Evolutionary conservation across 2,329 filamentous ascomycete genomes (phyloP).

Genomic region (Exophiala alcalophila): DNA sequence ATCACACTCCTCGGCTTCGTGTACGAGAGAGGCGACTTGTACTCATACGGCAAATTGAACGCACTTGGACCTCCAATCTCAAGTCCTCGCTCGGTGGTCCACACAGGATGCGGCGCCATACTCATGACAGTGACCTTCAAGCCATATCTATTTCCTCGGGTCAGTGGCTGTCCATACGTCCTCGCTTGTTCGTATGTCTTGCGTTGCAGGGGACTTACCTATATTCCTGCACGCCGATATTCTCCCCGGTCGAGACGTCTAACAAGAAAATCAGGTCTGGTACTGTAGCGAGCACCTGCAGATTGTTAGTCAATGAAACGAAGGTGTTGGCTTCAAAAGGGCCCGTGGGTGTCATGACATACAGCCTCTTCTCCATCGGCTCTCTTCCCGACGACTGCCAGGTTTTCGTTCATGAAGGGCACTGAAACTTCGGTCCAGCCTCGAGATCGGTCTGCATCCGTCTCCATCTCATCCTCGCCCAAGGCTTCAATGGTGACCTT

Average conservation of each 20-base stretch:
- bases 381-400: slow-evolving; percentile 24
- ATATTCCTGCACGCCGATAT: slow-evolving; percentile 56
- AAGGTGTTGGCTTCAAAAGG: slow-evolving; percentile 46
- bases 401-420: slow-evolving; percentile 70
- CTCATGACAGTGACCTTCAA: slow-evolving; percentile 50
- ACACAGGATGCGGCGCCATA: slow-evolving; percentile 58
- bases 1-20: slow-evolving; percentile 32
- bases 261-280: slow-evolving; percentile 57
- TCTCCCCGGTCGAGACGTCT: slow-evolving; percentile 54
- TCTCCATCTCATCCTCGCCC: slow-evolving; percentile 31
- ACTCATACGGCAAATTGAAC: slow-evolving; percentile 36
- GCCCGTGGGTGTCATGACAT: too few relatives aligned
- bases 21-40: slow-evolving; percentile 14
- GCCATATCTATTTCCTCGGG: slow-evolving; percentile 40
- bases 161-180: slow-evolving; percentile 1
- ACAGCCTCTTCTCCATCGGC: slow-evolving; percentile 16
- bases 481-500: slow-evolving; percentile 55
- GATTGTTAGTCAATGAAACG: slow-evolving; percentile 33
- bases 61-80: slow-evolving; percentile 51
- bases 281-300: slow-evolving; percentile 49
- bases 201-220: slow-evolving; percentile 2
- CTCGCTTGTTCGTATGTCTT: too few relatives aligned
- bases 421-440: slow-evolving; percentile 55
- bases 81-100: slow-evolving; percentile 51
- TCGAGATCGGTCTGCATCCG: slow-evolving; percentile 34